Base-by-base conservation (phyloP, 1,284 basidiomycete species). In the Leccinum fallax region DNA sequence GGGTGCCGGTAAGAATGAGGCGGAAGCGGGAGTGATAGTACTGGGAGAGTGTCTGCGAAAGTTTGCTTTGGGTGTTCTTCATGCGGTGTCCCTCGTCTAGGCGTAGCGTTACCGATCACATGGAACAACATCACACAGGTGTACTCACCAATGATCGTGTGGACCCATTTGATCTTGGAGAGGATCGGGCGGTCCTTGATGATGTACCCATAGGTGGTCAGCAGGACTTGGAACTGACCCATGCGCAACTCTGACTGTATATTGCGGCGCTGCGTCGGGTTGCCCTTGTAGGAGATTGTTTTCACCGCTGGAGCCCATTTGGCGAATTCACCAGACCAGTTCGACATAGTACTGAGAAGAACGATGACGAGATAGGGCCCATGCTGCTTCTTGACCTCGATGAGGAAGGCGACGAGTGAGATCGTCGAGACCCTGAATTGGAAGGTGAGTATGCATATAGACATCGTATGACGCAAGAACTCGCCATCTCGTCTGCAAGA, bases 201-300 rank as follows among this genome's bases (percentile, higher is more conserved):
- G 77, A 99, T 97, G 74, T 98, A 99, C 77, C 99, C 97, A 78
- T 98, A 99, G 0, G 97, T 99, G 15, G 97, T 99, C 60, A 99
- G 78, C 63, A 98, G 80, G 24, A 99, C 97, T 74, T 99, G 95
- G 85, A 98, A 98, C 68, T 93, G 87, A 58, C 89, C 87, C 61
- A 85, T 80, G 36, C 92, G 86, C 63, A 94, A 78, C 51, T 95
- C 90, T 55, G 80, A 79, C 77, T 93, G 93, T 53, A 94, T 78
- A 62, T 81, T 81, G 66, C 89, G 89, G 64, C 92, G 89, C 74
- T 92, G 92, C 40, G 84, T 77, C 13, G 93, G 96, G 66, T 95
- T 95, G 64, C 97, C 97, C 73, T 98, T 99, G 82, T 98, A 98
- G 48, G 95, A 86, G 53, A 99, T 83, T 57, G 85, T 85, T 72